Conservation (phyloP, 2,329 filamentous ascomycete genomes). For the Cladosporium sp. region DNA sequence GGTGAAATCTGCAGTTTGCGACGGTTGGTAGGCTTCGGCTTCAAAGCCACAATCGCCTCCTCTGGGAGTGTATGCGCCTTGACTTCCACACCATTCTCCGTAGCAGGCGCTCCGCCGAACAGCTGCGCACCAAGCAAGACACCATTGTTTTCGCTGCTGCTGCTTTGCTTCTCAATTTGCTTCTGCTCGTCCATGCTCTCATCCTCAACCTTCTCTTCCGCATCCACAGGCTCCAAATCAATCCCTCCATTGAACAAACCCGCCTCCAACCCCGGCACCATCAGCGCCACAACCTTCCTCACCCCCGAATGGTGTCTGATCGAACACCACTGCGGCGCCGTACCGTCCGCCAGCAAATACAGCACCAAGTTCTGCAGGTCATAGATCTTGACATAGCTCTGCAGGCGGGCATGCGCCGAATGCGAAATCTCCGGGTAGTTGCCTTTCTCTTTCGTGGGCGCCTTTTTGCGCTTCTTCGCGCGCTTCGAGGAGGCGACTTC, state of each 20-base stretch:
- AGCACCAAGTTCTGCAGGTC: constrained; percentile 60
- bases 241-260: constrained; percentile 76
- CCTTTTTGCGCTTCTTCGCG: constrained; percentile 30
- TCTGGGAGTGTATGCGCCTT: constrained; percentile 7
- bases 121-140: constrained; percentile 9
- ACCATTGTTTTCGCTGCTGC: constrained; percentile 20
- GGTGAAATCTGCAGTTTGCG: constrained; percentile 41
- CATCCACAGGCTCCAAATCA: constrained; percentile 26
- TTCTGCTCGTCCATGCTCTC: neutral
- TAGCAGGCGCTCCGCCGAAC: constrained; percentile 1
- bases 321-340: constrained; percentile 64
- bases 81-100: neutral
- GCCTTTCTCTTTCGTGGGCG: constrained; percentile 40
- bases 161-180: neutral
- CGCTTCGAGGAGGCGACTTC: constrained; percentile 28
- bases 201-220: neutral
- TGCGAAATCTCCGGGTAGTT: constrained; percentile 57
- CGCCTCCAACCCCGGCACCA: constrained; percentile 88
- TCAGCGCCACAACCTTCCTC: constrained; percentile 78
- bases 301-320: constrained; percentile 58
- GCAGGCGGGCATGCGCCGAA: constrained; percentile 53
- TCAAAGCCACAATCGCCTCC: neutral
- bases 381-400: constrained; percentile 56
- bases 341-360: constrained; percentile 62
- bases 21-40: constrained; percentile 6